Evolutionary conservation across 2,329 filamentous ascomycete species (phyloP), one percentile per base, ranked within the genome.

Genomic region (Dryadomyces quercivorus): DNA sequence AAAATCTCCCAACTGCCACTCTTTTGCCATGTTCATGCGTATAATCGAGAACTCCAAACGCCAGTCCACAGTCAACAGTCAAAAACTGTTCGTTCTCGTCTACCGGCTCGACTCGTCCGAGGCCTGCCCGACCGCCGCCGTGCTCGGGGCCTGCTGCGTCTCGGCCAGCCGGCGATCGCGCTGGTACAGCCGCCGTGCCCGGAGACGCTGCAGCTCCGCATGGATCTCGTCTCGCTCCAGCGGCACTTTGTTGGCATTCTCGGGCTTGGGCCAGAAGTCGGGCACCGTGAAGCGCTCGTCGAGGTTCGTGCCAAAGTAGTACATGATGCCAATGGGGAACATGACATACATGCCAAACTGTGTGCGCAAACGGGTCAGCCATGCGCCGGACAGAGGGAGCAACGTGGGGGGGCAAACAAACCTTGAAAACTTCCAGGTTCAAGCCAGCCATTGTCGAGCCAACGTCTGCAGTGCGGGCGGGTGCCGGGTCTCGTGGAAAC

Each of bases 241-340:
- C 1, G 88, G 88, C 48, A 93, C 79, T 64, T 78, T 80, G 70
- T 93, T 85, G 57, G 85, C 85, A 66, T 91, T 77, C 59, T 86
- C 84, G 5, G 82, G 76, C 64, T 84, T 88, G 31, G 93, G 93
- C 93, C 93, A 98, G 76, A 98, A 98, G 56, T 86, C 87, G 21
- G 86, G 84, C 1, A 97, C 88, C 50, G 80, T 74, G 75, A 98
- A 98, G 60, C 89, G 85, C 61, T 85, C 80, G 71, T 98, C 93
- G 66, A 98, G 88, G 70, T 98, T 98, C 55, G 91, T 95, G 67
- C 93, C 93, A 70, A 97, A 98, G 76, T 98, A 98, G 78, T 94
- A 97, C 93, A 98, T 98, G 76, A 93, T 91, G 63, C 88, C 90
- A 65, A 98, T 97, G 18, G 93, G 93, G 72, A 98, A 98, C 79